Percentiles rank a stretch among this genome's conserved stretches.
These are phyloP conservation scores for Citrullus colocynthis DNA, from an alignment of 306 rosid genomes.

Conservation along the genomic window DNA sequence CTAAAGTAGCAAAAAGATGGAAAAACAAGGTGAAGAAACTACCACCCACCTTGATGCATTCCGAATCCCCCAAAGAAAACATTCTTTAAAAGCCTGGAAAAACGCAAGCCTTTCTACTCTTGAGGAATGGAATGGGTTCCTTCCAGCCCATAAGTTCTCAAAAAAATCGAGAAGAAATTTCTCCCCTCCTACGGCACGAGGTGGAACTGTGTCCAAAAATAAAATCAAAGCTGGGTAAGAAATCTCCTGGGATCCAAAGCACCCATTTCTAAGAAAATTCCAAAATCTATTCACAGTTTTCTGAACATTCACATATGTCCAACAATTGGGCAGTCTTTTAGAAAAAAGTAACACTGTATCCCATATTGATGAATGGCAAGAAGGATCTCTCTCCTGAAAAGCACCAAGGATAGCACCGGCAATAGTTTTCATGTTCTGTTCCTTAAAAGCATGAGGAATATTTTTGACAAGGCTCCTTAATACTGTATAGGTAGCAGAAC, in stretches of 20 bases:
- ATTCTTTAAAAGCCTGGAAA: constrained; percentile 74
- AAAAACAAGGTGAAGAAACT: constrained; percentile 6
- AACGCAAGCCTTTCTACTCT: constrained; percentile 45
- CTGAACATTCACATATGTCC: constrained; percentile 68
- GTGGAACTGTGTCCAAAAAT: constrained; percentile 60
- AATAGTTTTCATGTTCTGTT: constrained; percentile 57
- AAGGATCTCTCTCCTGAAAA: constrained; percentile 78
- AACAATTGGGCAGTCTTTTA: constrained; percentile 59
- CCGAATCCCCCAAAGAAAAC: constrained; percentile 68
- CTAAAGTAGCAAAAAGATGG: neutral
- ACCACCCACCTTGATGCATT: constrained; percentile 83
- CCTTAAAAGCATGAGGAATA: constrained; percentile 56
- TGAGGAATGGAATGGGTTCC: constrained; percentile 34
- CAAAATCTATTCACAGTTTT: constrained; percentile 62
- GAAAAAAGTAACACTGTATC: constrained; percentile 70
- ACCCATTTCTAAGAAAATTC: constrained; percentile 81
- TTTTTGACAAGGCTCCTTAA: constrained; percentile 67
- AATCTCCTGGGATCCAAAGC: constrained; percentile 78
- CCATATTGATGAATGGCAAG: constrained; percentile 90
- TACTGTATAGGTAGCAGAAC: constrained; percentile 68
- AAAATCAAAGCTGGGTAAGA: constrained; percentile 76
- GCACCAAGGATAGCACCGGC: constrained; percentile 70
- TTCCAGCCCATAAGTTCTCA: constrained; percentile 74
- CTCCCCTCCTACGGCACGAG: constrained; percentile 51
- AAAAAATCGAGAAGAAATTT: constrained; percentile 65